Base-by-base conservation (phyloP, 257 asterid species). In the Solanum dulcamara region DNA sequence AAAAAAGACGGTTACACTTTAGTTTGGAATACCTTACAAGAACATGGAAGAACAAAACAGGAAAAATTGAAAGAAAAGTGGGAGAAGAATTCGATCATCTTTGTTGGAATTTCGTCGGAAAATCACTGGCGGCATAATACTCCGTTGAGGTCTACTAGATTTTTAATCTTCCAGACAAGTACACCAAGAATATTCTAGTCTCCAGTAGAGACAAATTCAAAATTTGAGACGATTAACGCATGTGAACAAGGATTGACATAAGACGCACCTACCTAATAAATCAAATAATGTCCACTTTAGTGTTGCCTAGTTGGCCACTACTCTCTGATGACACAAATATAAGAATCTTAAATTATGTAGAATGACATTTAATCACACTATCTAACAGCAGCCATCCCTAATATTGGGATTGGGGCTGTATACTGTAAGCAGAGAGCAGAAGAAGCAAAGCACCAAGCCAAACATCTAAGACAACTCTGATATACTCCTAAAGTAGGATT, bases 401-500 rank as follows among this genome's bases (percentile, higher is more conserved):
- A 10, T 6, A n/a, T 72, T 72, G 8, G 46, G 48, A 26, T 66
- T 30, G 17, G 74, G 53, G 53, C 20, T 5, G 24, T 62, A 67
- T 7, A 33, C 10, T 15, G 44, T 67, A 67, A 67, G 44, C 44
- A 67, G 13, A 17, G 24, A 8, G 11, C 51, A 38, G 15, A 4
- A 32, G 6, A 40, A 22, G 22, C 22, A 72, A 72, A 24, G 55
- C 22, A 11, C 32, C 55, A 53, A 33, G n/a, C 48, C 55, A 38
- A 80, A 81, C 75, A 48, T 51, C 57, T 71, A 14, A 24, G 86
- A 35, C 83, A 84, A 75, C 18, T 88, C 86, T 4, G 80, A 46
- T 44, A 83, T 82, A 82, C 84, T 75, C 32, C 75, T 81, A 46
- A 86, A 42, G 86, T 81, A 86, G 83, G 91, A 89, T 66, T 88